A percentile compares a stretch with the other conserved stretches of the same genome.
Conservation (phyloP, 2,329 filamentous ascomycete genomes). For the Ceratocystis colombiana region DNA sequence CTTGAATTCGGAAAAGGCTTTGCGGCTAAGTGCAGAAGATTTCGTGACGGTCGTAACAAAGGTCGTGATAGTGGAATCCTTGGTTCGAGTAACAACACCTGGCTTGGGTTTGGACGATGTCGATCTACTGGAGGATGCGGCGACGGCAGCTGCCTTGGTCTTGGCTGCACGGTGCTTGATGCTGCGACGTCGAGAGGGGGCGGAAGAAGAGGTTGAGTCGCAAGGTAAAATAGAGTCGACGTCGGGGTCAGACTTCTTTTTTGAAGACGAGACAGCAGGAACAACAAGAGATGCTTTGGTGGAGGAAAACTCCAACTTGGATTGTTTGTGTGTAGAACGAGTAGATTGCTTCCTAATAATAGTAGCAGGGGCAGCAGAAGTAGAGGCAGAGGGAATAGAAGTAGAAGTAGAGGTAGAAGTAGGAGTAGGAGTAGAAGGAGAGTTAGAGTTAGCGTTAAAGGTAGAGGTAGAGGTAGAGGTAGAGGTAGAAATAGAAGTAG, state of each 20-base stretch:
- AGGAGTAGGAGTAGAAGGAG: background rate
- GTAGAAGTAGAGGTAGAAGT: background rate
- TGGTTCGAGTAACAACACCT: slow-evolving; percentile 2
- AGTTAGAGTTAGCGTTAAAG: background rate
- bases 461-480: background rate
- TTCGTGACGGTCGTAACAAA: slow-evolving; percentile 22
- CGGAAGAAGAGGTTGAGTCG: slow-evolving; percentile 11
- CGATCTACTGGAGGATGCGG: slow-evolving; percentile 17
- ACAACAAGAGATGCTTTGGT: slow-evolving; percentile 19
- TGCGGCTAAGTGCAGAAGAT: slow-evolving; percentile 19
- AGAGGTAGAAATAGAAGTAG: background rate
- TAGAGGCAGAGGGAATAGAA: background rate
- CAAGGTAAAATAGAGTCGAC: background rate
- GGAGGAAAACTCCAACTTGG: slow-evolving; percentile 21
- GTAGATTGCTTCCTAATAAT: background rate
- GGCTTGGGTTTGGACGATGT: slow-evolving; percentile 4
- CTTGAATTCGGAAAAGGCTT: slow-evolving; percentile 6
- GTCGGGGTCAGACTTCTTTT: background rate
- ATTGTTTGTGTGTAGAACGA: slow-evolving; percentile 16
- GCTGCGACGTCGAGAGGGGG: slow-evolving; percentile 15
- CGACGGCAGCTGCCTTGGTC: slow-evolving; percentile 18
- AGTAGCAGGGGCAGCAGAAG: background rate
- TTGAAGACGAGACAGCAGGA: background rate
- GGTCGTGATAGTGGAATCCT: slow-evolving; percentile 17
- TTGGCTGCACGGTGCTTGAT: slow-evolving; percentile 24